A percentile compares a stretch with the other conserved stretches of the same genome.
phyloP scores from a whole-genome alignment of 148 eudicot genomes.

The Cornus suecica region DNA sequence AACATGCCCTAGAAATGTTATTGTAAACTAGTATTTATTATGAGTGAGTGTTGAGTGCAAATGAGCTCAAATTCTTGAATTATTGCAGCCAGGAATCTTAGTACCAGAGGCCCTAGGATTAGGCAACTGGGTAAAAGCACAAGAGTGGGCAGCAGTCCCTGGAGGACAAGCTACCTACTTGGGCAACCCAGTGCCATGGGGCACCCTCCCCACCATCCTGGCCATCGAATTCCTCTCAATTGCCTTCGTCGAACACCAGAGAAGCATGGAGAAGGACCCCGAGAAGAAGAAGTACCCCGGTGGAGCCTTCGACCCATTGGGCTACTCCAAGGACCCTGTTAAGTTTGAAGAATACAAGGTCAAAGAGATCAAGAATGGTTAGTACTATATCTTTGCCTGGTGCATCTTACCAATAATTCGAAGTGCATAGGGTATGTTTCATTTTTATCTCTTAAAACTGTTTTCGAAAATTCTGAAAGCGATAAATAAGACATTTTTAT shows the following conservation, averaged over 20 bases:
- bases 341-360: constrained; percentile 81
- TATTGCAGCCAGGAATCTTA: constrained; percentile 84
- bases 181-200: constrained; percentile 99
- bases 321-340: constrained; percentile 91
- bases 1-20: too few species aligned
- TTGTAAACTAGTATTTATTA: too few species aligned
- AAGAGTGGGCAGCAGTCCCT: constrained; percentile 97
- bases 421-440: too few species aligned
- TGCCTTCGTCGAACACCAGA: constrained; percentile 85
- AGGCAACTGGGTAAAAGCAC: constrained; percentile 99
- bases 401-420: background rate
- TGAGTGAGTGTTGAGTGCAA: background rate
- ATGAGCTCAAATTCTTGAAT: background rate
- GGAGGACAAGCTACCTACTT: constrained; percentile 95
- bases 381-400: background rate
- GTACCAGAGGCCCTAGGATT: constrained; percentile 92
- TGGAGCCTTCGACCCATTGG: constrained; percentile 95
- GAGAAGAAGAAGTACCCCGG: constrained; percentile 98
- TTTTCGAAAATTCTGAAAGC: too few species aligned
- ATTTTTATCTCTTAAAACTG: too few species aligned
- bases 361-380: constrained; percentile 96
- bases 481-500: too few species aligned
- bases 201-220: constrained; percentile 83
- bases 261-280: constrained; percentile 87
- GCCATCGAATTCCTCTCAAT: constrained; percentile 85